These are phyloP conservation scores for Arthrobotrys sinensis DNA, from an alignment of 2,329 filamentous ascomycete genomes.

Conservation along the genomic window DNA sequence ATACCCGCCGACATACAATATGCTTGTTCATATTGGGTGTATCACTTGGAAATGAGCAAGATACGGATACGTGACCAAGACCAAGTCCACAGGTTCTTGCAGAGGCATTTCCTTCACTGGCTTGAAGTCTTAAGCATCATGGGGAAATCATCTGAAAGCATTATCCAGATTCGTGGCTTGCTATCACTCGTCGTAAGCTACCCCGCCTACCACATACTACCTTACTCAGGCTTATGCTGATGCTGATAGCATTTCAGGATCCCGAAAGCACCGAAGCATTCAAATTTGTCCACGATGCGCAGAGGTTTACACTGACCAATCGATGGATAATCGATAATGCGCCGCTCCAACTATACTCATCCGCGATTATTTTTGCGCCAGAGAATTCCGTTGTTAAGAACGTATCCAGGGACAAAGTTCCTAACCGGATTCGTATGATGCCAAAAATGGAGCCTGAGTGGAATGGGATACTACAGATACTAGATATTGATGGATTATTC, in stretches of 20 bases:
- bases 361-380: constrained; percentile 34
- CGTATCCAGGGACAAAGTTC: background rate
- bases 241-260: background rate
- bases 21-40: constrained; percentile 29
- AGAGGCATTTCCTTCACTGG: constrained; percentile 68
- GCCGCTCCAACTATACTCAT: constrained; percentile 37
- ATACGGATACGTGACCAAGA: background rate
- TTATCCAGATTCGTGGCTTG: constrained; percentile 29
- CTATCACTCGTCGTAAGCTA: background rate
- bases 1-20: constrained; percentile 15
- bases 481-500: constrained; percentile 18
- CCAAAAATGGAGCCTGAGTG: background rate
- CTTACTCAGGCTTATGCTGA: background rate
- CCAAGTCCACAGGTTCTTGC: constrained; percentile 66
- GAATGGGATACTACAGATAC: background rate
- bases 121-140: constrained; percentile 68
- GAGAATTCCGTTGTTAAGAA: constrained; percentile 19
- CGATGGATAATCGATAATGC: background rate
- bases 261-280: background rate
- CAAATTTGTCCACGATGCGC: constrained; percentile 1
- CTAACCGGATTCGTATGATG: background rate
- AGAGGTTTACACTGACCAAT: background rate
- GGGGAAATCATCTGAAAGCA: constrained; percentile 62
- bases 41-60: constrained; percentile 25
- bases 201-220: background rate